Evolutionary conservation across 164 flowering plant species (phyloP).

Genomic region (Annona squamosa): DNA sequence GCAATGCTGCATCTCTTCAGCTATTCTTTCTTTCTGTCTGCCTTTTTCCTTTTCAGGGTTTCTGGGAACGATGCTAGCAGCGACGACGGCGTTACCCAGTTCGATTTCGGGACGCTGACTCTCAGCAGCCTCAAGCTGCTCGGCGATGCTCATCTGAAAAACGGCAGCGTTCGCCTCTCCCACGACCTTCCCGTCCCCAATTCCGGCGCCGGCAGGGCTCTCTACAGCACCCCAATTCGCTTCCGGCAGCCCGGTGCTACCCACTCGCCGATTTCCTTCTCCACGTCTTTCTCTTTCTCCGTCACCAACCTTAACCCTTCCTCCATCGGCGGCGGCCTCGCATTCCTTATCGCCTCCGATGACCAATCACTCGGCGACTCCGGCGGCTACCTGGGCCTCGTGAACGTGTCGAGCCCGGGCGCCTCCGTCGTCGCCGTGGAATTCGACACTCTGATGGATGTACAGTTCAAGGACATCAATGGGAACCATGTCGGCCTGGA

Average conservation of each 20-base stretch:
- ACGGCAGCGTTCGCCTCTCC: conserved; percentile 58
- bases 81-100: conserved; percentile 25
- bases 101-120: conserved; percentile 63
- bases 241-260: conserved; percentile 36
- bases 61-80: neutral
- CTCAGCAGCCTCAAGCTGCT: conserved; percentile 58
- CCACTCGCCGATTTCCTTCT: conserved; percentile 41
- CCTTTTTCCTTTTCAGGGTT: neutral
- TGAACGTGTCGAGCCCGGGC: conserved; percentile 8
- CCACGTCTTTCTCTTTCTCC: conserved; percentile 78
- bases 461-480: conserved; percentile 71
- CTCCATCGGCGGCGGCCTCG: conserved; percentile 82
- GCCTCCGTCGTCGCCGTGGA: conserved; percentile 67
- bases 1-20: neutral
- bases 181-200: conserved; percentile 73
- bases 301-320: conserved; percentile 68
- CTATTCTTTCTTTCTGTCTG: neutral
- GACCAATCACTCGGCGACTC: conserved; percentile 54
- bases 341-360: conserved; percentile 61
- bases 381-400: conserved; percentile 62
- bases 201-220: conserved; percentile 66
- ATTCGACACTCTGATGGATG: conserved; percentile 92
- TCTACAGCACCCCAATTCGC: conserved; percentile 53
- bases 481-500: conserved; percentile 92
- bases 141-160: conserved; percentile 79